A percentile compares a stretch with the other conserved stretches of the same genome.
Conservation (phyloP, 352 stramenopile species). For the Pythium rishiriense region DNA sequence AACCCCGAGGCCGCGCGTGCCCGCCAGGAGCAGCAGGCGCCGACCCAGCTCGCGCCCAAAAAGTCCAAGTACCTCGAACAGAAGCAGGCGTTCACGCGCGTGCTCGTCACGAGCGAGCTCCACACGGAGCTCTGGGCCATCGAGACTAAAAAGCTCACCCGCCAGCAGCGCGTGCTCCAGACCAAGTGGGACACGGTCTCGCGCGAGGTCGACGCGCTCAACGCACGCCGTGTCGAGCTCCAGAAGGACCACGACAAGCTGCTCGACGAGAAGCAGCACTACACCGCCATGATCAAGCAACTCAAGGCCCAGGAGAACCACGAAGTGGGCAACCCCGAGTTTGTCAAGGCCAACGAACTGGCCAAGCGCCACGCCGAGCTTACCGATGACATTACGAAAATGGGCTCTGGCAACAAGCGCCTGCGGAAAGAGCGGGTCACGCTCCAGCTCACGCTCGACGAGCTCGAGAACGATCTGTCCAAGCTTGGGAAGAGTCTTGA, state of each 20-base stretch:
- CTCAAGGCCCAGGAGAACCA: slow-evolving; percentile 73
- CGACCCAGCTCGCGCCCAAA: slow-evolving; percentile 22
- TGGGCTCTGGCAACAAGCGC: slow-evolving; percentile 82
- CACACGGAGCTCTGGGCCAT: slow-evolving; percentile 86
- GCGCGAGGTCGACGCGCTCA: slow-evolving; percentile 67
- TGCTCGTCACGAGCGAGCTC: slow-evolving; percentile 79
- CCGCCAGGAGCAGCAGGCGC: slow-evolving; percentile 24
- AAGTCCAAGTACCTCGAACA: slow-evolving; percentile 73
- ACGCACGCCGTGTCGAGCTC: slow-evolving; percentile 53
- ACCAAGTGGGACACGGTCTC: slow-evolving; percentile 78
- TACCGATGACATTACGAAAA: slow-evolving; percentile 83
- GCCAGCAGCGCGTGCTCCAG: slow-evolving; percentile 48
- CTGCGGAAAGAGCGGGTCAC: slow-evolving; percentile 76
- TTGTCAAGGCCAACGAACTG: slow-evolving; percentile 76
- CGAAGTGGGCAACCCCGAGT: slow-evolving; percentile 77
- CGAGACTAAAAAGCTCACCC: slow-evolving; percentile 80
- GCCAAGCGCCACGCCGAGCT: slow-evolving; percentile 71
- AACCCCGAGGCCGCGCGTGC: slow-evolving; percentile 39
- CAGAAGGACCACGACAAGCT: slow-evolving; percentile 77
- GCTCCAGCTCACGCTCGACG: slow-evolving; percentile 66
- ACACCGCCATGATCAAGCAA: slow-evolving; percentile 78
- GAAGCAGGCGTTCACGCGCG: slow-evolving; percentile 78
- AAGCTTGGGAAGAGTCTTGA: slow-evolving; percentile 68
- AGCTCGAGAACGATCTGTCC: slow-evolving; percentile 64
- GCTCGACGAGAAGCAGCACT: slow-evolving; percentile 72